Evolutionary conservation across 768 basidiomycete species (phyloP).

Genomic region (Leccinum fibrillosum): DNA sequence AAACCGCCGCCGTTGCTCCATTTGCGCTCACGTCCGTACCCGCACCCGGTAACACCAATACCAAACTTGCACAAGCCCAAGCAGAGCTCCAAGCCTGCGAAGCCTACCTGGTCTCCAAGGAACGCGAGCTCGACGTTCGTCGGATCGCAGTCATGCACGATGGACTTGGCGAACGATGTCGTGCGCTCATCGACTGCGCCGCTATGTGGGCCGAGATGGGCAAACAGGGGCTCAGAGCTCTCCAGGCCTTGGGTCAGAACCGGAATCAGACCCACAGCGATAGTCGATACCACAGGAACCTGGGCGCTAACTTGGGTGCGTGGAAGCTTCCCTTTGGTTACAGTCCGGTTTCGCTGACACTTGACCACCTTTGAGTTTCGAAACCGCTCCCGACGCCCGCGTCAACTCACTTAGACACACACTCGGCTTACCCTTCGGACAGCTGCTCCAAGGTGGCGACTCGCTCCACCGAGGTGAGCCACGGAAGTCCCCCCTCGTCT

Average conservation of each 20-base stretch:
- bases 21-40: background rate
- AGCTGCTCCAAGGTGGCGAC: conserved; percentile 53
- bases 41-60: conserved; percentile 11
- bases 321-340: background rate
- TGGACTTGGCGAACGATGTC: conserved; percentile 46
- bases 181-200: conserved; percentile 40
- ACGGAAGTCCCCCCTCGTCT: conserved; percentile 4
- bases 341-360: background rate
- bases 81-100: no score
- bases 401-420: background rate
- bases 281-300: no score
- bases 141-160: conserved; percentile 21
- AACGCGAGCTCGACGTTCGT: no score
- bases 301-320: conserved; percentile 1
- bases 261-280: no score
- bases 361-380: background rate
- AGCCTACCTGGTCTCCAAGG: no score
- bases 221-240: conserved; percentile 45
- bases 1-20: conserved; percentile 4
- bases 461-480: conserved; percentile 18
- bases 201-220: conserved; percentile 47
- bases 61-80: no score
- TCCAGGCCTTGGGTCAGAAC: conserved; percentile 15
- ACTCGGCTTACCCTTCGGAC: conserved; percentile 41
- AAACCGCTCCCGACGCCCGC: conserved; percentile 7